Evolutionary conservation across 331 rosid genomes (phyloP), one percentile per base, ranked within the genome.

Genomic region (Quercus phellos): DNA sequence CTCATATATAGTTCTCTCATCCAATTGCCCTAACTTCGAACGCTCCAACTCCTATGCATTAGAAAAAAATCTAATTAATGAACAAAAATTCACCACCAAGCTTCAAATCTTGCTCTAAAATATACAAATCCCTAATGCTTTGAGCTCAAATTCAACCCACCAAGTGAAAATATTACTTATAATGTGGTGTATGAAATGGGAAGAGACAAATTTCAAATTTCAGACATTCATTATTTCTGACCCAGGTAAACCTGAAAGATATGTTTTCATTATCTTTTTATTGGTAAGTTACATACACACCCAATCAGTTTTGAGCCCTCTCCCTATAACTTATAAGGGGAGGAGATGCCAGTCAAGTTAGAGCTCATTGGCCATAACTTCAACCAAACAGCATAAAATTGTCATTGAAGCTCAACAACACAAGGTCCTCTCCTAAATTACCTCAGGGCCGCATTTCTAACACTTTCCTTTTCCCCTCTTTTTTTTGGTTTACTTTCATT

Each of bases 1-100:
- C 98, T 92, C 98, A 78, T 91, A 92, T 78, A 95, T 88, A 72
- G 99, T 91, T 84, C 99, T 91, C 87, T 92, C 98, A 19, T 92
- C 94, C 0, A 94, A 90, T 55, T 93, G 97, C 73, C 97, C 91
- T 46, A 87, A 67, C 82, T 90, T 91, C n/a, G 88, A 69, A 21
- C 82, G 89, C 32, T 85, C 96, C 83, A 88, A 69, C 74, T 87
- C 95, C 98, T 92, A 90, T 77, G 21, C 72, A 77, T 17, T 53
- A 79, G 51, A 79, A 79, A 46, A 58, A 17, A 78, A 50, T 3
- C 66, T 56, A 78, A 16, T 75, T 83, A 76, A 80, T 59, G 61
- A 82, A 27, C 73, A 75, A 71, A 51, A 80, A 21, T 22, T 53
- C 50, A 69, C 21, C 2, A n/a, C 2, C 14, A 34, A 54, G 12